A percentile compares a stretch with the other conserved stretches of the same genome.
phyloP scores from a whole-genome alignment of 1,284 basidiomycete species.

The Cryptococcus hybrid region DNA sequence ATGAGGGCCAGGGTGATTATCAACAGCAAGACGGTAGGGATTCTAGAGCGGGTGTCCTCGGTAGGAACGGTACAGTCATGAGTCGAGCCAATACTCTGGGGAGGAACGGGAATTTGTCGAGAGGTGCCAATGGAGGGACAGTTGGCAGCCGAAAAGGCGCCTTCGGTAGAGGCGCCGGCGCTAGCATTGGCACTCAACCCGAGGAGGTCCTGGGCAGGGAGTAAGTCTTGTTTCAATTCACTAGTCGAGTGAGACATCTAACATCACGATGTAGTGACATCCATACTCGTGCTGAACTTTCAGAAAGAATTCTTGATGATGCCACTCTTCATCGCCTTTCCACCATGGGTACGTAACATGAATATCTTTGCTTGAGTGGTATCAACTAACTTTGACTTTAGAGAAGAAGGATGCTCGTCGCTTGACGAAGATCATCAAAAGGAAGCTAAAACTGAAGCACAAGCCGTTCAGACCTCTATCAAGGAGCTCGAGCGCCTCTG shows the following conservation, averaged over 20 bases:
- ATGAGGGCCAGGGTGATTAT: slow-evolving; percentile 14
- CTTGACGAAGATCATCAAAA: slow-evolving; percentile 49
- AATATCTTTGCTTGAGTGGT: not conserved
- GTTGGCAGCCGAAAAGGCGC: slow-evolving; percentile 40
- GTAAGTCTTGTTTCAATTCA: slow-evolving; percentile 17
- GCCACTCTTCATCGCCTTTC: slow-evolving; percentile 32
- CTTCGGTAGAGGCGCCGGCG: slow-evolving; percentile 45
- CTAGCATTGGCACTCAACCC: slow-evolving; percentile 45
- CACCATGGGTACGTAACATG: slow-evolving; percentile 26
- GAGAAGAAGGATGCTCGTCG: slow-evolving; percentile 49
- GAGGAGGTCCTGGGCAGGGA: slow-evolving; percentile 46
- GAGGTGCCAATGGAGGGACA: slow-evolving; percentile 43
- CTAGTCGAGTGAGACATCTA: not conserved
- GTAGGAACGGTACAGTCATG: slow-evolving; percentile 27
- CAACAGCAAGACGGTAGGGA: slow-evolving; percentile 20
- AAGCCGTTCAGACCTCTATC: slow-evolving; percentile 42
- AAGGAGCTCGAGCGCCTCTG: slow-evolving; percentile 49
- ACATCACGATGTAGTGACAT: slow-evolving; percentile 32
- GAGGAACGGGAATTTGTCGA: slow-evolving; percentile 30
- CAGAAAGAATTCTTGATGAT: slow-evolving; percentile 39
- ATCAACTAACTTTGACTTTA: not conserved
- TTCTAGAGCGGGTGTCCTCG: slow-evolving; percentile 19
- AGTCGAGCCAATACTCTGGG: slow-evolving; percentile 32
- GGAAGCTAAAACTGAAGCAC: slow-evolving; percentile 48
- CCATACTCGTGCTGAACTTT: slow-evolving; percentile 41